These are phyloP conservation scores for Hymenotorrendiella dingleyae DNA, from an alignment of 2,329 filamentous ascomycete species.

Conservation along the genomic window DNA sequence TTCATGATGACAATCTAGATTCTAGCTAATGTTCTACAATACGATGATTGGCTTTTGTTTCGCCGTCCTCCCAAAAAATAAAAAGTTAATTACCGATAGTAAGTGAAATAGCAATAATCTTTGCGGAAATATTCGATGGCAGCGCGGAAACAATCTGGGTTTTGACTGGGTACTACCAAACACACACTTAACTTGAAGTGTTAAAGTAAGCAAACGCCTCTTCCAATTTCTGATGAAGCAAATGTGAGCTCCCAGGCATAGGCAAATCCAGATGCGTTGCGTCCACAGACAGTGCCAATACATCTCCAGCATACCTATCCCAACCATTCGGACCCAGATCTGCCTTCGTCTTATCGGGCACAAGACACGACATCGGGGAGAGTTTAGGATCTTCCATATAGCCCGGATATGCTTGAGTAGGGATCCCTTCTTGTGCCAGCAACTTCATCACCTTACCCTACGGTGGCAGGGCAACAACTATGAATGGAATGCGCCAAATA, in stretches of 20 bases:
- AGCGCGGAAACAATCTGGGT: no score
- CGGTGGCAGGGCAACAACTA: no score
- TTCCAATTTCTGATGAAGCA: not conserved
- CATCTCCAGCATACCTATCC: not conserved
- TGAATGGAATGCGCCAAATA: no score
- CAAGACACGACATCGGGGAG: not conserved
- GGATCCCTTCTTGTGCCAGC: not conserved
- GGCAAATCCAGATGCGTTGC: not conserved
- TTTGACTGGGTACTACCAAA: no score
- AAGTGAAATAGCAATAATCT: no score
- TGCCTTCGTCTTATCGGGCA: not conserved
- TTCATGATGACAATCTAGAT: no score
- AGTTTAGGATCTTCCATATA: not conserved
- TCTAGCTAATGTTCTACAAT: no score
- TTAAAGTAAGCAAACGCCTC: not conserved
- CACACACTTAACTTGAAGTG: not conserved
- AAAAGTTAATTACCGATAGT: no score
- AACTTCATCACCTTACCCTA: not conserved
- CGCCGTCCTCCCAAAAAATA: no score
- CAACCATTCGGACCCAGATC: not conserved
- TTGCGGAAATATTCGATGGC: no score
- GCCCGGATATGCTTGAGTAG: not conserved
- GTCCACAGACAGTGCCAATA: not conserved
- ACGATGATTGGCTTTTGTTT: no score
- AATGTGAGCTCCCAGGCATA: not conserved